Base-by-base conservation (phyloP, 2,329 filamentous ascomycete genomes). In the Drechslerella dactyloides region DNA sequence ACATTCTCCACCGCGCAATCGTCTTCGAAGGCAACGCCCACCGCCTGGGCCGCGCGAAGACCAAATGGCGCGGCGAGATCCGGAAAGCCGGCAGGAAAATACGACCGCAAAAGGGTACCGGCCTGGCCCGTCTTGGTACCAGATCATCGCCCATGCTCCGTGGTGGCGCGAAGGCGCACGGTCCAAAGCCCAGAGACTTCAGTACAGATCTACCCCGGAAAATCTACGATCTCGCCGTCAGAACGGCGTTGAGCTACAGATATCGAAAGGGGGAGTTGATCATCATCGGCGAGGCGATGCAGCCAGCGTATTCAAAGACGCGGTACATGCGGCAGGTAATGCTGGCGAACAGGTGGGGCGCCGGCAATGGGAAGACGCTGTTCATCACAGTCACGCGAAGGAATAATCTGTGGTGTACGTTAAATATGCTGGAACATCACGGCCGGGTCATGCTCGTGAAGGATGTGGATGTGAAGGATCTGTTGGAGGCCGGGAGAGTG, bases 391-490 rank as follows among this genome's bases (percentile, higher is more conserved):
- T 82, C 33, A 82, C 84, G 64, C 80, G 81, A 75, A 83, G 89
- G 73, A 82, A 85, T 46, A 84, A 86, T 63, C 82, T 97, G 54
- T 89, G 87, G 75, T 83, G 83, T 40, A 87, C 88, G 35, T 82
- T 96, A 78, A 84, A 85, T 57, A 81, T 85, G 69, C 81, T 88
- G 73, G 85, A 84, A 7, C 82, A 85, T 77, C 85, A 92, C 73
- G 91, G 90, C 19, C 85, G 87, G 63, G 88, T 89, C 7, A 82
- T 92, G 75, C 84, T 86, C 65, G 83, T 89, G 69, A 82, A 84
- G n/a, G 89, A 96, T 74, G 91, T 99, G 37, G 94, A 97, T 80
- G 91, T 99, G 74, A 99, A 97, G 85, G 90, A 97, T 79, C 81
- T 99, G 74, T 81, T 99, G 75, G 90, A 94, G 82, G 87, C 89